Evolutionary conservation across 768 basidiomycete genomes (phyloP), one percentile per base, ranked within the genome.

Genomic region (Lactifluus hygrophoroides): DNA sequence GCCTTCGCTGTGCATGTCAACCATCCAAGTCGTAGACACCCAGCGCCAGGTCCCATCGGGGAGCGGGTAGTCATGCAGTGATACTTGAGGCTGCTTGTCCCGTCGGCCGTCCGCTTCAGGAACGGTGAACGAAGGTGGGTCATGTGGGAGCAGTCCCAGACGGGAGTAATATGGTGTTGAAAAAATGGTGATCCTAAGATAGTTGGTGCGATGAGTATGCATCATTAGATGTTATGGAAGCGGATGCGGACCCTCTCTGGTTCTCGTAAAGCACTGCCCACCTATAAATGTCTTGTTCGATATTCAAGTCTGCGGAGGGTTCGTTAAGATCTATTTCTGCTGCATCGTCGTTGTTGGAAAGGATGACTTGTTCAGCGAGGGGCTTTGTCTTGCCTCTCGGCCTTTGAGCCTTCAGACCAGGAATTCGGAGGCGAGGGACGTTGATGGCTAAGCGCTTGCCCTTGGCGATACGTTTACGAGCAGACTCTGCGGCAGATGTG

Each of bases 251-350:
- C 89, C 89, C 89, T 67, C 89, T 75, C 71, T 92, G 89, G 66
- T 91, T 90, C 71, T 92, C 89, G 60, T 88, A 89, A 10, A 91
- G 66, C 10, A 86, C 69, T 7, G 86, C 89, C 89, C 89, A 92
- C 69, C 79, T 77, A 67, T 86, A 91, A 13, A 76, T 70, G 66
- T 86, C 82, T 54, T 70, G 68, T 61, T 74, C 70, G 19, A 58
- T 60, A 43, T 66, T 59, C 37, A 54, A 28, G 35, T 63, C 56
- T 30, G 30, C 35, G 25, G 19, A 8, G 37, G 44, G 23, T 9
- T 52, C 61, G 34, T 21, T 28, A 10, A 62, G 48, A 25, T 56
- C 47, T 6, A 63, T 57, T 34, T 51, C 53, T 45, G 47, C 17
- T 37, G 44, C 30, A 13, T 43, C 51, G 6, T 51, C 17, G 9